Evolutionary conservation across 2,329 filamentous ascomycete genomes (phyloP).

Genomic region (Penicillium sp.): DNA sequence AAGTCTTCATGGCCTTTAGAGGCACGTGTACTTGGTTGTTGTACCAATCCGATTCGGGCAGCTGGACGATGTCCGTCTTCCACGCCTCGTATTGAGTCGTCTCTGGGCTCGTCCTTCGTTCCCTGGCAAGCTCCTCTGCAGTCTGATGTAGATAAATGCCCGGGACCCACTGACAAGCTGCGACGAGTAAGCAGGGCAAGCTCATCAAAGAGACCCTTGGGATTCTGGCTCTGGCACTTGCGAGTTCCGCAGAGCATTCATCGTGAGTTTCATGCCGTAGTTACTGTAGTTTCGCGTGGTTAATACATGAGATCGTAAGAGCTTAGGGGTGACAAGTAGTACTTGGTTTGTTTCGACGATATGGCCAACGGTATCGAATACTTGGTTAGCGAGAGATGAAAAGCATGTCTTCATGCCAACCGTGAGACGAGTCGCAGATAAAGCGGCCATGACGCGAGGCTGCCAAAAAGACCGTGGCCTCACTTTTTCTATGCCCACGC

Average conservation of each 20-base stretch:
- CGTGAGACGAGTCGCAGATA: neutral
- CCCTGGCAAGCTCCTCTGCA: conserved; percentile 11
- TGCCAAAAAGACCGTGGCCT: neutral
- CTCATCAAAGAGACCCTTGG: neutral
- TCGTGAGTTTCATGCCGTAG: neutral
- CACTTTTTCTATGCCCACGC: neutral
- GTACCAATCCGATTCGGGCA: conserved; percentile 9
- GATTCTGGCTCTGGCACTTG: neutral
- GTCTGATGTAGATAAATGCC: neutral
- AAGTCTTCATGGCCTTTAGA: conserved; percentile 1
- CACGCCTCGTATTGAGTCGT: conserved; percentile 6
- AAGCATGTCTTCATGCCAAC: neutral
- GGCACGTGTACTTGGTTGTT: neutral
- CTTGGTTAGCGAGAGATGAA: neutral
- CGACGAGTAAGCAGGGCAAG: neutral
- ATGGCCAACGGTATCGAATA: neutral
- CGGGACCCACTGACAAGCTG: neutral
- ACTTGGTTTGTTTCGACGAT: neutral
- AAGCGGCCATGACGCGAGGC: neutral
- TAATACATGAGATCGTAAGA: neutral
- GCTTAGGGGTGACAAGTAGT: neutral
- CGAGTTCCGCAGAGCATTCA: neutral
- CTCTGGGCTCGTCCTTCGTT: conserved; percentile 9
- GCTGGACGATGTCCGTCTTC: neutral
- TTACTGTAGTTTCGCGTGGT: neutral